Conservation (phyloP, 768 basidiomycete species). For the Rhodotorula paludigena region DNA sequence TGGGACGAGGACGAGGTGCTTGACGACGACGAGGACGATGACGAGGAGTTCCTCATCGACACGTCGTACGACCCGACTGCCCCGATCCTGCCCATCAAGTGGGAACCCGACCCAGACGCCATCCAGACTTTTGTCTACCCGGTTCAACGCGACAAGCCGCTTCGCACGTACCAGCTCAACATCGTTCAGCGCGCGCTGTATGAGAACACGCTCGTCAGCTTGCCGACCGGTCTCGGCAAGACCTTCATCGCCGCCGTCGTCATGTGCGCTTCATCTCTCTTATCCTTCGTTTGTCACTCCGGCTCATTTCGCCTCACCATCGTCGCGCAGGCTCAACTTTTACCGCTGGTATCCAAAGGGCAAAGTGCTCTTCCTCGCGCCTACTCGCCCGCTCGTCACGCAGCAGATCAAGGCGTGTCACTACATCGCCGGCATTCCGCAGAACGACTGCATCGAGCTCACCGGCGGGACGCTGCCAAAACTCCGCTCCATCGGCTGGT, state of each 20-base stretch:
- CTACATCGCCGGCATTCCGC: conserved; percentile 85
- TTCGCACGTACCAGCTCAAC: conserved; percentile 90
- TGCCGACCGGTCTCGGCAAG: conserved; percentile 95
- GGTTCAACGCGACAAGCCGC: conserved; percentile 61
- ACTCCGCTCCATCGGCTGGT: conserved; percentile 54
- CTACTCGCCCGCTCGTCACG: conserved; percentile 90
- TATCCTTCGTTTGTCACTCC: conserved; percentile 42
- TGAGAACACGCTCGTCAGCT: conserved; percentile 86
- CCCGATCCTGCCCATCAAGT: conserved; percentile 74
- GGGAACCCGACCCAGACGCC: conserved; percentile 68
- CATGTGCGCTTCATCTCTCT: conserved; percentile 54
- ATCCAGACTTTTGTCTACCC: conserved; percentile 87
- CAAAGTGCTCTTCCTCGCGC: conserved; percentile 90
- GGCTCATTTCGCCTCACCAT: conserved; percentile 61
- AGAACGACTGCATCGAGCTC: conserved; percentile 74
- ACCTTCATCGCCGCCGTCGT: conserved; percentile 96
- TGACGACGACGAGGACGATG: conserved; percentile 57
- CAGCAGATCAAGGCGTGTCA: conserved; percentile 95
- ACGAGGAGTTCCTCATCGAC: conserved; percentile 40
- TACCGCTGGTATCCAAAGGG: conserved; percentile 90
- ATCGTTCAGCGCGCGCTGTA: conserved; percentile 79
- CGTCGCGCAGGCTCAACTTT: conserved; percentile 39
- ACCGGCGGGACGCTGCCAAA: conserved; percentile 65
- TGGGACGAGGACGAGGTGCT: conserved; percentile 53
- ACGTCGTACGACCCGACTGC: conserved; percentile 66